Percentiles rank a stretch among this genome's conserved stretches.
Conservation (phyloP, 1,284 basidiomycete species). For the Afroboletus lepidellus region DNA sequence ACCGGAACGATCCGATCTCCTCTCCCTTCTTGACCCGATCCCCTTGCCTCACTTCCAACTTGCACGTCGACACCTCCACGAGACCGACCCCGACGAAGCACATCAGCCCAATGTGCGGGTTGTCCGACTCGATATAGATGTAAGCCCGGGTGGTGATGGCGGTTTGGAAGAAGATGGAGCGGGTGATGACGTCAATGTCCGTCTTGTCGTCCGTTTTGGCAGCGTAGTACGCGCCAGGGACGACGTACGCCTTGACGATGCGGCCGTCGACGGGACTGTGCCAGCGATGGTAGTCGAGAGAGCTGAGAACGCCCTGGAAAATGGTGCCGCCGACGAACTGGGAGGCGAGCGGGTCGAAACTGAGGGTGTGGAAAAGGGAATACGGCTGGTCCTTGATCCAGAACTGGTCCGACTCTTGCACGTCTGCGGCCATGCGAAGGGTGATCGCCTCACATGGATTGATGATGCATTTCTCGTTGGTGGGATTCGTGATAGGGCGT, state of each 20-base stretch:
- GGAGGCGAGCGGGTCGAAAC: slow-evolving; percentile 35
- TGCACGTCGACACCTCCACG: slow-evolving; percentile 46
- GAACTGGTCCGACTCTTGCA: slow-evolving; percentile 40
- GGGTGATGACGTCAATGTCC: slow-evolving; percentile 17
- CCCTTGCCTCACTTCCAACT: slow-evolving; percentile 34
- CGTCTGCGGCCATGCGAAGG: slow-evolving; percentile 38
- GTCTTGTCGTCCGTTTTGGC: slow-evolving; percentile 30
- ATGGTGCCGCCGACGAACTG: slow-evolving; percentile 40
- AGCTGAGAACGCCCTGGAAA: slow-evolving; percentile 31
- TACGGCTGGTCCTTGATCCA: slow-evolving; percentile 52
- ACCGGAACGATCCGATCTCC: slow-evolving; percentile 52
- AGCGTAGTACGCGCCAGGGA: slow-evolving; percentile 56
- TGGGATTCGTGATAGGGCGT: slow-evolving; percentile 17
- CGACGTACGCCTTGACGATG: slow-evolving; percentile 41
- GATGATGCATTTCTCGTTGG: slow-evolving; percentile 40
- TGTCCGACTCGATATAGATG: slow-evolving; percentile 53
- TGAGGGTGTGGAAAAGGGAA: slow-evolving; percentile 40
- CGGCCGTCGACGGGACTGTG: slow-evolving; percentile 51
- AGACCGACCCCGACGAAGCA: slow-evolving; percentile 27
- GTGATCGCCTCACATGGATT: slow-evolving; percentile 49
- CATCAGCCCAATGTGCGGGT: slow-evolving; percentile 42
- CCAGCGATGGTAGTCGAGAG: slow-evolving; percentile 58
- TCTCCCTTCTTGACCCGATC: slow-evolving; percentile 45
- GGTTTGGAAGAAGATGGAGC: slow-evolving; percentile 20
- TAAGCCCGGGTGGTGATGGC: slow-evolving; percentile 40